These are phyloP conservation scores for Puccinia sorghi DNA, from an alignment of 1,284 basidiomycete genomes.

Conservation along the genomic window DNA sequence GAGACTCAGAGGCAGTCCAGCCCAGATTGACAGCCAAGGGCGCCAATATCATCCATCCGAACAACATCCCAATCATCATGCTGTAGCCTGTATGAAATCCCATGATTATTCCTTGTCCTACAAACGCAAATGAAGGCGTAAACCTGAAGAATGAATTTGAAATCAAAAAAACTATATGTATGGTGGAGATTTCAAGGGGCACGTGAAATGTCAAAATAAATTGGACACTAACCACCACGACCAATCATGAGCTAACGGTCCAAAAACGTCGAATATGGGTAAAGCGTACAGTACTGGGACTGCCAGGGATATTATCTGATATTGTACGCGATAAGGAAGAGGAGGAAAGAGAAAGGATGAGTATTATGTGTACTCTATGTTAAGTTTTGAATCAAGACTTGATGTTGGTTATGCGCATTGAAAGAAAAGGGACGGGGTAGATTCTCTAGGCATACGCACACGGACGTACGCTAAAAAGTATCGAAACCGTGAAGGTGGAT, in stretches of 20 bases:
- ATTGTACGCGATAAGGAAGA: constrained; percentile 14
- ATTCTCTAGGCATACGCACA: constrained; percentile 55
- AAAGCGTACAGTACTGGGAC: constrained; percentile 88
- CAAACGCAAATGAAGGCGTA: constrained; percentile 84
- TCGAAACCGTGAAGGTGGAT: constrained; percentile 31
- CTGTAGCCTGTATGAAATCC: constrained; percentile 88
- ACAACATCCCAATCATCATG: constrained; percentile 95
- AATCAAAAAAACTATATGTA: constrained; percentile 16
- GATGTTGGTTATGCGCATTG: neutral
- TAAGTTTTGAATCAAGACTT: neutral
- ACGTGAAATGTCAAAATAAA: neutral
- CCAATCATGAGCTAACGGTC: constrained; percentile 75
- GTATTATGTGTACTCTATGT: neutral
- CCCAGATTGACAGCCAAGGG: constrained; percentile 77
- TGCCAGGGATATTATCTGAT: constrained; percentile 67
- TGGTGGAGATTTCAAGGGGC: neutral
- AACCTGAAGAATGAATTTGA: constrained; percentile 61
- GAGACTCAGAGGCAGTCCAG: constrained; percentile 85
- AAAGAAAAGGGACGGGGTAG: constrained; percentile 52
- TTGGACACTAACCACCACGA: constrained; percentile 69
- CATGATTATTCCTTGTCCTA: constrained; percentile 97
- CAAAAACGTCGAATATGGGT: constrained; percentile 81
- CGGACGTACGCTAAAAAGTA: constrained; percentile 29
- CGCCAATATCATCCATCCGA: constrained; percentile 88
- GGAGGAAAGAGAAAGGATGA: constrained; percentile 39